Evolutionary conservation across 352 stramenopile genomes (phyloP), one percentile per base, ranked within the genome.

Genomic region (Pythium sp.): DNA sequence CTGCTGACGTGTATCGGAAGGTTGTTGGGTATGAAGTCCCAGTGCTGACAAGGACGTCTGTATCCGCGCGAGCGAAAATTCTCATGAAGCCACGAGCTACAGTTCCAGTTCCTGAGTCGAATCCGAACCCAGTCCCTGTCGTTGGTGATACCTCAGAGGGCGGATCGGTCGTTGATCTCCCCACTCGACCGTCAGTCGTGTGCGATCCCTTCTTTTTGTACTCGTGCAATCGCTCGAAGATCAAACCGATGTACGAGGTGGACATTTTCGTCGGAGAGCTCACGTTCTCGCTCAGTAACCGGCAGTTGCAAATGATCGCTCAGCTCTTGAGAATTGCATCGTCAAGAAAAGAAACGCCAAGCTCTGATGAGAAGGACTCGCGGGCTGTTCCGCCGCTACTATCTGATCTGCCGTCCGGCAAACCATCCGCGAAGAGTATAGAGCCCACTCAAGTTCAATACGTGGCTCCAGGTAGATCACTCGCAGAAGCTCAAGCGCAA

Each of bases 21-120:
- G 86, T 93, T 11, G 63, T 92, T 26, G 86, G 88, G 3, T 95
- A 95, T 60, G 88, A 95, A 65, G 68, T 95, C 2, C 88, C 86
- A 0, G 82, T 95, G 15, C 67, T 95, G 22, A 90, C 75, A 65
- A 74, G 88, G 57, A 91, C 86, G 8, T 91, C 79, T 0, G 75
- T 86, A 18, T 91, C 83, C 5, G 68, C 85, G n/a, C 84, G 86
- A 47, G 77, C 68, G 8, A 86, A 85, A 36, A 43, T 91, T 20
- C 64, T 78, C 38, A 58, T 93, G 22, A 87, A 88, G 22, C 62
- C 79, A 2, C 77, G 71, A 28, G 70, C 62, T 26, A 53, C 26
- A 41, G 69, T 65, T 26, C 58, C 5, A 14, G 55, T 53, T 15
- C 14, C 69, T 14, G 18, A 32, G 32, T 28, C 26, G 15, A 67